Conservation (phyloP, 1,284 basidiomycete species). For the Marasmius tenuissimus region DNA sequence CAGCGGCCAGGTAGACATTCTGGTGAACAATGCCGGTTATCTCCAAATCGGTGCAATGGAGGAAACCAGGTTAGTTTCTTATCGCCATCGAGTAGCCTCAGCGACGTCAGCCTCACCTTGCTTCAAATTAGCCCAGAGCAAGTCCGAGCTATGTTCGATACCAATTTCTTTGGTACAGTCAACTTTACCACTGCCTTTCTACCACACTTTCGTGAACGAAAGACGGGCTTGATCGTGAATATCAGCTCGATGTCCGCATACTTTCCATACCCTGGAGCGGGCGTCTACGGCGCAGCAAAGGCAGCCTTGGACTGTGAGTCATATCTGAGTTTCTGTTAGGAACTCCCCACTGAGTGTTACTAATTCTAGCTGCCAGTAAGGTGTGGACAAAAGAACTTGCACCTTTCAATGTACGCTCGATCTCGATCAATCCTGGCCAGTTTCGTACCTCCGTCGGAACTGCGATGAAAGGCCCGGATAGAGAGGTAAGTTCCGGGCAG, state of each 20-base stretch:
- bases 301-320: constrained; percentile 18
- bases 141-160: constrained; percentile 16
- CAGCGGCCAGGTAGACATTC: constrained; percentile 19
- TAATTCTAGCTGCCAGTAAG: constrained; percentile 2
- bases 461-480: neutral
- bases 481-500: neutral
- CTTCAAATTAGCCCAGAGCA: neutral
- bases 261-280: constrained; percentile 14
- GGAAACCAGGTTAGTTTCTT: constrained; percentile 8
- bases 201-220: constrained; percentile 17
- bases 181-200: constrained; percentile 20
- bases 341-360: neutral
- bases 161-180: constrained; percentile 20
- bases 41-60: constrained; percentile 19
- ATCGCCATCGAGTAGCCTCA: neutral
- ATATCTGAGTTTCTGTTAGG: neutral
- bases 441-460: constrained; percentile 9
- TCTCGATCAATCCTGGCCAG: constrained; percentile 6
- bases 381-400: constrained; percentile 9
- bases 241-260: constrained; percentile 18
- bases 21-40: constrained; percentile 22
- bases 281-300: constrained; percentile 19
- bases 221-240: constrained; percentile 18
- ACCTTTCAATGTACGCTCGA: constrained; percentile 11
- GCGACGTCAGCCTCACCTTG: too few relatives aligned